Evolutionary conservation across 441 rosid genomes (phyloP).

Genomic region (Erodium moschatum): DNA sequence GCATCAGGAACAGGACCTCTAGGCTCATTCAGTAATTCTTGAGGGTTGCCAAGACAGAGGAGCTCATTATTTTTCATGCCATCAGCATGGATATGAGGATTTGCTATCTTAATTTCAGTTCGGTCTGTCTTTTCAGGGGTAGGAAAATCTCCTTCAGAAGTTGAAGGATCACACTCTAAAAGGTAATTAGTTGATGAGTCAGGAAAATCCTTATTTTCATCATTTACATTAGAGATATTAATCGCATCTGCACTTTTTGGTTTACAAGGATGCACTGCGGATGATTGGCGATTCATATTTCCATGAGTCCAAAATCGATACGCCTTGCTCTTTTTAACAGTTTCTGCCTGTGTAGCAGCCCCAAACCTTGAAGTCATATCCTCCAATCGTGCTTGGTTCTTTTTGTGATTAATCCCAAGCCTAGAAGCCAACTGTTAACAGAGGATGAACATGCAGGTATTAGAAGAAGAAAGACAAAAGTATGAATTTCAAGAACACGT

Average conservation of each 20-base stretch:
- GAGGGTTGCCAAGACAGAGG: constrained; percentile 27
- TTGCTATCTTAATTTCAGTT: constrained; percentile 33
- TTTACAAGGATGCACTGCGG: constrained; percentile 36
- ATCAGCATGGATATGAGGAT: constrained; percentile 29
- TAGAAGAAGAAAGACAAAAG: not conserved
- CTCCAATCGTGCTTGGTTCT: constrained; percentile 56
- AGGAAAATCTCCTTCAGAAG: constrained; percentile 33
- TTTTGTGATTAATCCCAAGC: constrained; percentile 80
- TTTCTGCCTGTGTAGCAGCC: constrained; percentile 65
- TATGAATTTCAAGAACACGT: not conserved
- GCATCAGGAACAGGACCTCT: constrained; percentile 28
- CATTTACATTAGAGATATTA: constrained; percentile 25
- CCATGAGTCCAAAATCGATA: constrained; percentile 72
- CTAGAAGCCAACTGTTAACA: constrained; percentile 59
- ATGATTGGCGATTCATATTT: constrained; percentile 35
- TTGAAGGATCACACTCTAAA: constrained; percentile 30
- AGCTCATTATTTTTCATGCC: constrained; percentile 28
- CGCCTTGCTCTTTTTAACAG: constrained; percentile 50
- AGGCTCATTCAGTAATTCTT: constrained; percentile 33
- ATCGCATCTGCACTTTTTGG: constrained; percentile 28
- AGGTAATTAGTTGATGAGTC: constrained; percentile 29
- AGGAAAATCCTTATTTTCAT: constrained; percentile 28
- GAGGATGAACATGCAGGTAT: constrained; percentile 17
- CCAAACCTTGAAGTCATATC: constrained; percentile 66
- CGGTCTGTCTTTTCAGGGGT: constrained; percentile 32